Base-by-base conservation (phyloP, 345 rosid species). In the Salix udensis region DNA sequence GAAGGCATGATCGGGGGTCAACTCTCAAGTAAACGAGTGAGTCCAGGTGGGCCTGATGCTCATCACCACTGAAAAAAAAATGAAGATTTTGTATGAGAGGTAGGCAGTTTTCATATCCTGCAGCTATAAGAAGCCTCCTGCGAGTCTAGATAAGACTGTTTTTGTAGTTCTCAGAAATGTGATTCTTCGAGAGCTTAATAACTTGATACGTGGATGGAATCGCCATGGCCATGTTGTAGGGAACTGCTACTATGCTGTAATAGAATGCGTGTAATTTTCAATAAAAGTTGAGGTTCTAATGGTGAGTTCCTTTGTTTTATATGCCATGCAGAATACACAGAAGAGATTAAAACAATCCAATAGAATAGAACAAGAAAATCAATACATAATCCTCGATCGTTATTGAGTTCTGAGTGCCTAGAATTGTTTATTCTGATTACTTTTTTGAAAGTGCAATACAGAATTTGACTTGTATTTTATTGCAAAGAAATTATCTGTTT, bases 21-120 rank as follows among this genome's bases (percentile, higher is more conserved):
- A 7, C 30, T 40, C 19, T 76, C 42, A 11, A 73, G 84, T 42
- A 82, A 82, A 78, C 72, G 88, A 42, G 28, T 37, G 3, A 86
- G 89, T 65, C 91, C 94, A 0, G 92, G 88, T 14, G 92, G 94
- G 11, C 89, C 90, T 34, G 88, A 86, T 70, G 79, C 87, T 1
- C 86, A 82, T 0, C 92, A 90, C 74, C 94, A 87, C 73, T 79
- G 7, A 65, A 16, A 31, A 79, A 79, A 76, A 6, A 55, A 70
- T 36, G 15, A 39, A 61, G 18, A 7, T 10, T 2, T 68, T 26
- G 14, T 26, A 19, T 37, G 31, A 55, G 23, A 55, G 61, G n/a
- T n/a, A 55, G 26, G 23, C 6, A 46, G 16, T 46, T 46, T 4
- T 15, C 16, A 14, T 46, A 46, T 4, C 52, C 2, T 46, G 52